Base-by-base conservation (phyloP, 768 basidiomycete genomes). In the Russula foetens region DNA sequence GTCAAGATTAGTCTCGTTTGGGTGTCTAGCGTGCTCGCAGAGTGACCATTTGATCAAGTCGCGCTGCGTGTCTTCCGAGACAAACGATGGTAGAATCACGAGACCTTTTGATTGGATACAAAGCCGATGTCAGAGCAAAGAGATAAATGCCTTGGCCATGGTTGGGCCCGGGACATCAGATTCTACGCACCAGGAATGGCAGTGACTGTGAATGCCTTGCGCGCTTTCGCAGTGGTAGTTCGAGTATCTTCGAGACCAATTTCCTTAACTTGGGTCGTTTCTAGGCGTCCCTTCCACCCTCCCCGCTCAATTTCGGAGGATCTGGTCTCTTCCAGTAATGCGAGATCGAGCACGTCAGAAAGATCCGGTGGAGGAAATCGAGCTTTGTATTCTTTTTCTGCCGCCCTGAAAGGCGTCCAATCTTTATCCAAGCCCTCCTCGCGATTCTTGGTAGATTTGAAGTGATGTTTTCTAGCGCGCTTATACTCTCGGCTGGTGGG, bases 1-100 rank as follows among this genome's bases (percentile, higher is more conserved):
- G 58, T 95, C 89, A 23, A 98, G 84, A 66, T 93, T 96, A 0
- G 92, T 95, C 57, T 89, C 86, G 69, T 97, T 97, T 0, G 92
- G 91, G 39, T 78, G 72, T 3, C 79, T 77, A 1, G 94, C 88
- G 66, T 95, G 92, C 21, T 86, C 80, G 11, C 76, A 69, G 7
- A 99, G 81, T 24, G 90, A 82, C 82, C 90, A 89, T 56, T 73
- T 73, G 26, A 90, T 78, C 5, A 98, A 79, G 1, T 78, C 70
- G 24, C 84, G 80, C 69, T 98, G 96, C 39, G 83, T 77, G 19
- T 73, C 68, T 0, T 74, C 74, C 2, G 84, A 75, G 19, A 97
- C 68, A 67, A 87, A 93, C 0, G 78, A 77, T 12, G 96, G 94
- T 6, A 99, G 72, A 23, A 97, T 71, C 21, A 98, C 86, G 28